Evolutionary conservation across 495 filamentous ascomycete genomes (phyloP).

Genomic region (Peziza echinospora): DNA sequence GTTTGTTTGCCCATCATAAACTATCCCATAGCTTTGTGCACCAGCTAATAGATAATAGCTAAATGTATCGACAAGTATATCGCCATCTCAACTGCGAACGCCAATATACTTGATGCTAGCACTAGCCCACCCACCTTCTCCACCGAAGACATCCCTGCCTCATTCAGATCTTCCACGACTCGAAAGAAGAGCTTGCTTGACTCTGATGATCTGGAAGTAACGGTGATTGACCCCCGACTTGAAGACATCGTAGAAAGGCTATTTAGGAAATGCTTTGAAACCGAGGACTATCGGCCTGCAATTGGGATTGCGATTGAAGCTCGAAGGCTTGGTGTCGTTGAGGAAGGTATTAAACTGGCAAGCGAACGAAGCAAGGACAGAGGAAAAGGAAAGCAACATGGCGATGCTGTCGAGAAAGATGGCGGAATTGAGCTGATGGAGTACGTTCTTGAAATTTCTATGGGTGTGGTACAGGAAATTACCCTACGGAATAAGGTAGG

Average conservation of each 20-base stretch:
- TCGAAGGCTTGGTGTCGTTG: constrained; percentile 73
- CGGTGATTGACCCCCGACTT: constrained; percentile 23
- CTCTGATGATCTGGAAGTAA: background rate
- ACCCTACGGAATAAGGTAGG: constrained; percentile 56
- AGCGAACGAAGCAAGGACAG: constrained; percentile 59
- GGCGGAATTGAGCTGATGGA: constrained; percentile 86
- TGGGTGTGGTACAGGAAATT: constrained; percentile 92
- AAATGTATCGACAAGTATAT: constrained; percentile 98
- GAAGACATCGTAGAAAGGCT: constrained; percentile 66
- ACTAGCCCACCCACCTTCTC: constrained; percentile 9
- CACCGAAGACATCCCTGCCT: constrained; percentile 1
- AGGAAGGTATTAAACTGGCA: constrained; percentile 59
- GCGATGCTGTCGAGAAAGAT: constrained; percentile 27
- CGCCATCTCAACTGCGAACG: constrained; percentile 29
- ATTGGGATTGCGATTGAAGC: constrained; percentile 96
- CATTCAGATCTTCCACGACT: background rate
- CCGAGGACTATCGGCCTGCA: constrained; percentile 85
- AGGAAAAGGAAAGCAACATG: constrained; percentile 30
- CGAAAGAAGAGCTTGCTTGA: background rate
- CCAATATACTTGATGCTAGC: background rate
- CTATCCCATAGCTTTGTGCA: background rate
- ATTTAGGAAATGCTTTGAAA: constrained; percentile 73
- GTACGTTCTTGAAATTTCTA: constrained; percentile 85
- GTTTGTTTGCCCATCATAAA: constrained; percentile 21
- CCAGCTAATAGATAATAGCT: constrained; percentile 24